These are phyloP conservation scores for Byssoonygena ceratinophila DNA, from an alignment of 2,329 filamentous ascomycete genomes.

Conservation along the genomic window DNA sequence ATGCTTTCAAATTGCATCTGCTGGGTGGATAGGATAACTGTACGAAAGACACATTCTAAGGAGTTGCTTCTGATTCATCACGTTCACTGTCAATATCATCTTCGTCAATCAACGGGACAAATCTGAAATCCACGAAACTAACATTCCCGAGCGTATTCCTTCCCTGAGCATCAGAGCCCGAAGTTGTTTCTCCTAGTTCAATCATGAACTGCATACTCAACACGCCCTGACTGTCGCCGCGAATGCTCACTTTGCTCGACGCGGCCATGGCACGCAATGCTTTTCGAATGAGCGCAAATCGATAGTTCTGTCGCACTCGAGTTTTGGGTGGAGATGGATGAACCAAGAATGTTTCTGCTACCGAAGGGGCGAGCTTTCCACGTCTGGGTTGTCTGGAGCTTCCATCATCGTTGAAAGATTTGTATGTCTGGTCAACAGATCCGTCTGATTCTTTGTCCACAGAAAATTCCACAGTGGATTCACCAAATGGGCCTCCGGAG, in stretches of 20 bases:
- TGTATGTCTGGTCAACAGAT: slow-evolving; percentile 23
- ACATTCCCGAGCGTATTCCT: slow-evolving; percentile 24
- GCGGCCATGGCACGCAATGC: slow-evolving; percentile 87
- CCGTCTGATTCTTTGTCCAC: slow-evolving; percentile 33
- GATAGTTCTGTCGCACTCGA: slow-evolving; percentile 67
- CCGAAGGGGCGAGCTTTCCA: slow-evolving; percentile 33
- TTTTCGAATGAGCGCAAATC: slow-evolving; percentile 74
- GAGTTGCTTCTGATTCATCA: slow-evolving; percentile 3
- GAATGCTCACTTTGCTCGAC: slow-evolving; percentile 82
- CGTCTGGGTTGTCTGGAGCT: slow-evolving; percentile 26
- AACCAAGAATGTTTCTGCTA: slow-evolving; percentile 44
- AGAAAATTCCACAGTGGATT: slow-evolving; percentile 51
- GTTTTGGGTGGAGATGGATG: slow-evolving; percentile 49
- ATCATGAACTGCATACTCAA: slow-evolving; percentile 95
- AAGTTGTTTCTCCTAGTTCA: slow-evolving; percentile 57
- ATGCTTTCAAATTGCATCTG: too few species aligned
- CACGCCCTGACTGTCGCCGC: slow-evolving; percentile 80
- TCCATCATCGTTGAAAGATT: slow-evolving; percentile 31
- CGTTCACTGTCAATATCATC: slow-evolving; percentile 22
- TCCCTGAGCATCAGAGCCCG: slow-evolving; percentile 19
- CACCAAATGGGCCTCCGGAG: slow-evolving; percentile 47
- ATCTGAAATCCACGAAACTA: slow-evolving; percentile 41
- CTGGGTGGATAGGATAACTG: too few species aligned
- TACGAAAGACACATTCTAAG: background rate
- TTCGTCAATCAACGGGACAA: slow-evolving; percentile 38